A percentile compares a stretch with the other conserved stretches of the same genome.
These are phyloP conservation scores for Thraustochytrium sp. DNA, from an alignment of 352 stramenopile genomes.

Conservation along the genomic window DNA sequence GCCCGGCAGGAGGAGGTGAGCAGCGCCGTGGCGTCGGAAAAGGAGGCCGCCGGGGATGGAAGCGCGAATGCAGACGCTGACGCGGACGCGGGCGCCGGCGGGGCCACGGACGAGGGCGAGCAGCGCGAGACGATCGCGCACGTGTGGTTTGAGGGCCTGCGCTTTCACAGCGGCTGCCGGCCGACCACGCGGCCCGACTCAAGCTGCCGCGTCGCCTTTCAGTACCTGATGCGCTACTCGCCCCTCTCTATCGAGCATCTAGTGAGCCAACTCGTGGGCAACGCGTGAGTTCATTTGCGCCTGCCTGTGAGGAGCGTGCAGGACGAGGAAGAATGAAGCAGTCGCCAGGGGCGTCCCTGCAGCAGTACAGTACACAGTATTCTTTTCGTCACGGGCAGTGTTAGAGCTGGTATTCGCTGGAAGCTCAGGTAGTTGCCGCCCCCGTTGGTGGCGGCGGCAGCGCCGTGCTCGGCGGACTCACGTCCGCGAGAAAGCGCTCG, in stretches of 20 bases:
- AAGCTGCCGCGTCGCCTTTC: slow-evolving; percentile 30
- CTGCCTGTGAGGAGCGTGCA: no score
- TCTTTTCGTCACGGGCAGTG: no score
- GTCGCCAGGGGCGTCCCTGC: no score
- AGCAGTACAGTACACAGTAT: no score
- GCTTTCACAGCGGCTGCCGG: background rate
- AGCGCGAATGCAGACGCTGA: background rate
- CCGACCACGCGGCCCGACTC: background rate
- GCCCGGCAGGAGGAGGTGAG: background rate
- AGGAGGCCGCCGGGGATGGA: background rate
- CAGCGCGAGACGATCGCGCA: background rate
- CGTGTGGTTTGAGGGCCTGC: background rate
- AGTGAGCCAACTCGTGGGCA: background rate
- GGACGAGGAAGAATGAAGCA: no score
- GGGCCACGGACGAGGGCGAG: background rate
- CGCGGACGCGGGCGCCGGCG: no score
- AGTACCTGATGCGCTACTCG: slow-evolving; percentile 1
- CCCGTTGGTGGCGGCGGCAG: background rate
- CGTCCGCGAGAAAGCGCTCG: background rate
- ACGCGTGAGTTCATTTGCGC: no score
- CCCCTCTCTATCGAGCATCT: slow-evolving; percentile 1
- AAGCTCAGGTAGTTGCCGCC: background rate
- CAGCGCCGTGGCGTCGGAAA: no score
- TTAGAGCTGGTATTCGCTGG: no score
- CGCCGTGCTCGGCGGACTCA: background rate